phyloP scores from a whole-genome alignment of 371 early-diverging fungal genomes.

The Mucor indicus region DNA sequence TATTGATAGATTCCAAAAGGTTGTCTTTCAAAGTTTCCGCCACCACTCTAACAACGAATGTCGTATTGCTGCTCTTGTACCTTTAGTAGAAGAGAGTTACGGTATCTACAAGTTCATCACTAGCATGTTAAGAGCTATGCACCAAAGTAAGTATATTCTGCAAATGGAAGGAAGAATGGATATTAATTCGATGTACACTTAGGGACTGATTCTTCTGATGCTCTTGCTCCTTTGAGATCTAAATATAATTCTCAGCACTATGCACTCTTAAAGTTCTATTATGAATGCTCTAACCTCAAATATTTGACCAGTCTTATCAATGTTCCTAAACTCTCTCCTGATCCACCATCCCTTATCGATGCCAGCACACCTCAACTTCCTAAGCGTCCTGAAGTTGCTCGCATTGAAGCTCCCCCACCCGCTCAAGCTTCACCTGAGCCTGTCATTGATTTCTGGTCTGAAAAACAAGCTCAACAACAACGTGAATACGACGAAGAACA shows the following conservation, averaged over 20 bases:
- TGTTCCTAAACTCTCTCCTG: conserved; percentile 83
- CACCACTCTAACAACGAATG: conserved; percentile 90
- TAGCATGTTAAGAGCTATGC: conserved; percentile 95
- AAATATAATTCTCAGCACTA: conserved; percentile 87
- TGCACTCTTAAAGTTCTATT: conserved; percentile 85
- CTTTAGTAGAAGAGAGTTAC: conserved; percentile 94
- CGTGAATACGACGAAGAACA: conserved; percentile 76
- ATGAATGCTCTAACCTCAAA: conserved; percentile 83
- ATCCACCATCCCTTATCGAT: conserved; percentile 71
- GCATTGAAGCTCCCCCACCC: conserved; percentile 28
- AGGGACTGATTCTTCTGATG: conserved; percentile 76
- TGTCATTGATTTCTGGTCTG: conserved; percentile 59
- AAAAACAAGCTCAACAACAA: conserved; percentile 67
- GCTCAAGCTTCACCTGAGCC: conserved; percentile 60
- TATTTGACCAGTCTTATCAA: conserved; percentile 91
- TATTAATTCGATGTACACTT: not conserved
- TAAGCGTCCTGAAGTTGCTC: conserved; percentile 30
- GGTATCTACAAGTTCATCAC: conserved; percentile 95
- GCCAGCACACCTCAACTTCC: conserved; percentile 38
- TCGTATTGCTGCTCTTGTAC: conserved; percentile 92
- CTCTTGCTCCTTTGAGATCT: conserved; percentile 83
- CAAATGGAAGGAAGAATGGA: not conserved
- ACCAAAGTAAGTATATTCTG: conserved; percentile 76
- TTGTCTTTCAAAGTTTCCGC: conserved; percentile 83
- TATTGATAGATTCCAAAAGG: conserved; percentile 88